Base-by-base conservation (phyloP, 257 asterid species). In the Mentha longifolia region DNA sequence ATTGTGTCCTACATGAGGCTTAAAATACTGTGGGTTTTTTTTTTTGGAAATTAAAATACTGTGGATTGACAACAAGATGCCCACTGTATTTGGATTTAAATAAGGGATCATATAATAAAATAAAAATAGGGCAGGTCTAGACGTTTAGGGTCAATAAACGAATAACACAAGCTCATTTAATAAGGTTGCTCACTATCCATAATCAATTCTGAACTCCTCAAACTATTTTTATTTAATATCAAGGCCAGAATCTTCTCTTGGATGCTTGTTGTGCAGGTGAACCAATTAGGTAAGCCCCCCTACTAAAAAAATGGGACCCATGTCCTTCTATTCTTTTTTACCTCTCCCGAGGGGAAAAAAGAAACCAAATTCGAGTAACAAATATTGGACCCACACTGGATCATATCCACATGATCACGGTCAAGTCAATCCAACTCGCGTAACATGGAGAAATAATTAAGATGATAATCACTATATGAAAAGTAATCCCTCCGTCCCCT, bases 231-330 rank as follows among this genome's bases (percentile, higher is more conserved):
- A 72, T 78, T 82, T 67, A 81, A 76, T 80, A 76, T 35, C 19
- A 33, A 68, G 71, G 33, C 64, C 76, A 63, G 71, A 72, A 76
- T 47, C 76, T 56, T 70, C 30, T 72, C 30, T 68, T 63, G 59
- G 57, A 64, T 68, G 63, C 63, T 43, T 67, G 52, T 35, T 75
- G 59, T 60, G 77, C 68, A 65, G 81, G 79, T 85, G 82, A 83
- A 74, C 79, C 74, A 73, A 69, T 76, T 72, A 69, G 81, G 77
- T 76, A 39, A 57, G 72, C 82, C 82, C 85, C 69, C 81, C 85
- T 74, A 78, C 78, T 73, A 60, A 4, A 30, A 30, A 15, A 30
- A 17, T 57, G 75, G 89, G 83, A 60, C 81, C 89, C 83, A 55
- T 78, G 20, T 77, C 63, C 51, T 59, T 19, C 68, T 10, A 28